Conservation (phyloP, 1,284 basidiomycete species). For the Coniferiporia weirii region DNA sequence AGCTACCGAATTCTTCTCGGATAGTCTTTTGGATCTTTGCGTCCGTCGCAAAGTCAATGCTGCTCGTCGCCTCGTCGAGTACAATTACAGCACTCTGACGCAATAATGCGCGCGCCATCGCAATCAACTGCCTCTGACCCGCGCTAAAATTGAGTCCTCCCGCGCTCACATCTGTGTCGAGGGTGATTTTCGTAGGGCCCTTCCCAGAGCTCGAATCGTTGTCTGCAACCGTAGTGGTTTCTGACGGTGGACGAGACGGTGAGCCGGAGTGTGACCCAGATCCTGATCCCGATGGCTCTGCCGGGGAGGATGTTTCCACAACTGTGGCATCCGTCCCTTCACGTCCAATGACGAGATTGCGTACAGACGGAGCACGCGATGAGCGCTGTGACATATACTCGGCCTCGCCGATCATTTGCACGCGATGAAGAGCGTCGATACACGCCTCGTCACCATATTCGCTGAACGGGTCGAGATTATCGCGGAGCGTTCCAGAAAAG, state of each 20-base stretch:
- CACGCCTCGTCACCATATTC: constrained; percentile 81
- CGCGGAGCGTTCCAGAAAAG: constrained; percentile 82
- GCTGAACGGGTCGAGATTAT: constrained; percentile 83
- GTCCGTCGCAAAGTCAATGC: constrained; percentile 73
- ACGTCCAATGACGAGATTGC: constrained; percentile 27
- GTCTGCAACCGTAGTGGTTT: constrained; percentile 12
- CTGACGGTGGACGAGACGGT: constrained; percentile 3
- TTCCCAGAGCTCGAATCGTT: constrained; percentile 23
- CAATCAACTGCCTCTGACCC: constrained; percentile 80
- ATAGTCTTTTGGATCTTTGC: constrained; percentile 78
- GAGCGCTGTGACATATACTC: constrained; percentile 40
- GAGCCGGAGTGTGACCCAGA: constrained; percentile 25
- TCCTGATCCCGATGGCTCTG: constrained; percentile 20
- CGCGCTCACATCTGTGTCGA: constrained; percentile 71
- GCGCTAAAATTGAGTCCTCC: constrained; percentile 83
- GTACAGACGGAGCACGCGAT: constrained; percentile 45
- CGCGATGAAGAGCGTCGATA: constrained; percentile 58
- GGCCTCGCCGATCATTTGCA: constrained; percentile 54
- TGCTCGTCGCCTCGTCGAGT: constrained; percentile 79
- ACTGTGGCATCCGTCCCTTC: constrained; percentile 30
- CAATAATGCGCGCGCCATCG: constrained; percentile 74
- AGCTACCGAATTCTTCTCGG: constrained; percentile 68
- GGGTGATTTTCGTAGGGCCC: constrained; percentile 51
- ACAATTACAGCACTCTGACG: constrained; percentile 74
- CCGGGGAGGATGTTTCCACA: constrained; percentile 19